Percentiles rank a stretch among this genome's conserved stretches.
These are phyloP conservation scores for Penicillium sp. DNA, from an alignment of 2,329 filamentous ascomycete species.

Conservation along the genomic window DNA sequence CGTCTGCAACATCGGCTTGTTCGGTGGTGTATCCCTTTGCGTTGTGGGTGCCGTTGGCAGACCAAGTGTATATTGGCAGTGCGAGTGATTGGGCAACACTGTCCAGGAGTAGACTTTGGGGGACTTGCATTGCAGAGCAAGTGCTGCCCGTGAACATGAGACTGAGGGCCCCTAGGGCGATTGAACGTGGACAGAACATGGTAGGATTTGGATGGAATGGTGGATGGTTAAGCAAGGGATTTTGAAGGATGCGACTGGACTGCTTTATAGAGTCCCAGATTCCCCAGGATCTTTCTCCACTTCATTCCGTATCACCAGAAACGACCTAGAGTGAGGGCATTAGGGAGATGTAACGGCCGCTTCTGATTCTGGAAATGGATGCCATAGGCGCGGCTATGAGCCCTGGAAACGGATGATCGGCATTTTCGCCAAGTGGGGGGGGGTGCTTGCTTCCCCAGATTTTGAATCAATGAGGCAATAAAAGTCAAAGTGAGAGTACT, in stretches of 20 bases:
- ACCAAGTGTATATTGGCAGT: slow-evolving; percentile 21
- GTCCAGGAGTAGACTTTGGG: slow-evolving; percentile 16
- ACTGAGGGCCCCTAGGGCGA: slow-evolving; percentile 4
- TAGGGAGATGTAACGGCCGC: slow-evolving; percentile 9
- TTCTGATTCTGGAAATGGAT: slow-evolving; percentile 5
- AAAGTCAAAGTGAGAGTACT: too few species aligned
- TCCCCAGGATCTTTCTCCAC: slow-evolving; percentile 2
- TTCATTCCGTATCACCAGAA: slow-evolving; percentile 1
- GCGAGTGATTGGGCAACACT: slow-evolving; percentile 16
- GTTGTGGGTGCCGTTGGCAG: slow-evolving; percentile 23
- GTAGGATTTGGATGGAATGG: not conserved
- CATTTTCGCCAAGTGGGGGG: not conserved
- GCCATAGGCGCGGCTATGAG: slow-evolving; percentile 10
- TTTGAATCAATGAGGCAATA: not conserved
- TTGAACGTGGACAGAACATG: slow-evolving; percentile 5
- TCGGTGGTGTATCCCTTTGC: slow-evolving; percentile 21
- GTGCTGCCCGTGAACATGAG: slow-evolving; percentile 9
- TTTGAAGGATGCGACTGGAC: not conserved
- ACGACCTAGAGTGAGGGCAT: slow-evolving; percentile 2
- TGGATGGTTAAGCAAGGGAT: not conserved
- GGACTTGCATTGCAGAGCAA: slow-evolving; percentile 10
- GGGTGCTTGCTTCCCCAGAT: not conserved
- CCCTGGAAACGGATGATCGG: slow-evolving; percentile 5
- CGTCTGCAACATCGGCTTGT: slow-evolving; percentile 6
- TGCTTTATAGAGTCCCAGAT: not conserved